These are phyloP conservation scores for Ustilago esculenta DNA, from an alignment of 1,284 basidiomycete species.

Conservation along the genomic window DNA sequence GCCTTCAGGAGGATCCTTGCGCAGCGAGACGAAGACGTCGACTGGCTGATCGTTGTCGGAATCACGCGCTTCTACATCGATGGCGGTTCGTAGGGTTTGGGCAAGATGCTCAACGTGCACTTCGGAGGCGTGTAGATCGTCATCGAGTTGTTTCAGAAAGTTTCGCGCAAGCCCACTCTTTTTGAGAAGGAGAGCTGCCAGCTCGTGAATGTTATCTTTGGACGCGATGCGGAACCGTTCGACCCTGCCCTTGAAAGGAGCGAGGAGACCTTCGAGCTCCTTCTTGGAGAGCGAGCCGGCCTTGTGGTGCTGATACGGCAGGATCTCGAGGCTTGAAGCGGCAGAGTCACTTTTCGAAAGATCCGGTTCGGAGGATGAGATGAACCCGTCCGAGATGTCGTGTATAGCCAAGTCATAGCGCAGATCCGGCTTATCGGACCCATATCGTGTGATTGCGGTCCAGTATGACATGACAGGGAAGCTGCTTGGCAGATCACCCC, in stretches of 20 bases:
- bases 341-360: neutral
- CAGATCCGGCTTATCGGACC: conserved; percentile 93
- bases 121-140: conserved; percentile 29
- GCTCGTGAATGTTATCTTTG: conserved; percentile 38
- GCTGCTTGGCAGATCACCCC: conserved; percentile 70
- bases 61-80: conserved; percentile 68
- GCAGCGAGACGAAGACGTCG: conserved; percentile 43
- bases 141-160: conserved; percentile 16
- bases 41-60: conserved; percentile 69
- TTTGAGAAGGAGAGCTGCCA: conserved; percentile 48
- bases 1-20: conserved; percentile 71
- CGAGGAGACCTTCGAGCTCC: conserved; percentile 43
- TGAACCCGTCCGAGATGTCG: conserved; percentile 39
- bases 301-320: conserved; percentile 33
- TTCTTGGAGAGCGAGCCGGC: conserved; percentile 42
- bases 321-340: conserved; percentile 34
- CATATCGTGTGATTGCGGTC: conserved; percentile 71
- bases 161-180: conserved; percentile 47
- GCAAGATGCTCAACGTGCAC: conserved; percentile 40
- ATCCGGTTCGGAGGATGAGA: conserved; percentile 3
- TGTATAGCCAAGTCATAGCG: conserved; percentile 75
- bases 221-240: conserved; percentile 52
- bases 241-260: conserved; percentile 29
- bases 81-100: conserved; percentile 56
- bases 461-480: conserved; percentile 57